phyloP scores from a whole-genome alignment of 2,329 filamentous ascomycete genomes.

The Lachnellula suecica region DNA sequence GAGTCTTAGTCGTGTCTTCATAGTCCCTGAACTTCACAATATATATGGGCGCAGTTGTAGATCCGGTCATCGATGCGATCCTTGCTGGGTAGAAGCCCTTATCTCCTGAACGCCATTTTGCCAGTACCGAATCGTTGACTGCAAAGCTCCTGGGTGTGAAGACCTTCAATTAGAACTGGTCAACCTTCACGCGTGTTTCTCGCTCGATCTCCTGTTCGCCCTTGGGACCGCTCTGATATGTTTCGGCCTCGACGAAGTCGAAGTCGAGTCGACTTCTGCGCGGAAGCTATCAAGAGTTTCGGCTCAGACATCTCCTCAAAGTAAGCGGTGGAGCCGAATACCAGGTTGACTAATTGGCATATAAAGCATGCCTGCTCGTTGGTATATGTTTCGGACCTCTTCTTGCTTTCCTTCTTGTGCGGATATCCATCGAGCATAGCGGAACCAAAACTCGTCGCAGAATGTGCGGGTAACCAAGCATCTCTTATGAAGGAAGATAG shows the following conservation, averaged over 20 bases:
- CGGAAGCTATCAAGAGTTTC: no score
- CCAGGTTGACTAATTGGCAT: conserved; percentile 83
- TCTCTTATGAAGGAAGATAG: conserved; percentile 85
- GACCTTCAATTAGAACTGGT: no score
- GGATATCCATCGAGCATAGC: conserved; percentile 94
- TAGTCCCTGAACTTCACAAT: conserved; percentile 95
- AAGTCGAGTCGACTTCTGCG: no score
- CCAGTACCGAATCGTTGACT: conserved; percentile 87
- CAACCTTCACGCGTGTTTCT: no score
- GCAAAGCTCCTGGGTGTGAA: conserved; percentile 64
- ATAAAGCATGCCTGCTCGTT: conserved; percentile 80
- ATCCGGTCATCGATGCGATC: conserved; percentile 92
- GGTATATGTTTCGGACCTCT: conserved; percentile 88
- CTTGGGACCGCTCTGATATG: no score
- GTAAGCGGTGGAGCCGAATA: conserved; percentile 84
- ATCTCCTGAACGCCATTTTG: conserved; percentile 89
- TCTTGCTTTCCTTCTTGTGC: conserved; percentile 79
- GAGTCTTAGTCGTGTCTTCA: conserved; percentile 76
- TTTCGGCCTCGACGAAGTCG: no score
- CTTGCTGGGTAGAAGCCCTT: conserved; percentile 87
- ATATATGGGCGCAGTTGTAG: conserved; percentile 86
- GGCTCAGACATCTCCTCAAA: conserved; percentile 86
- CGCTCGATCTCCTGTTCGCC: no score
- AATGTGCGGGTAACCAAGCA: conserved; percentile 90
- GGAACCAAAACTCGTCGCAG: conserved; percentile 97